These are phyloP conservation scores for Diaporthe nobilis DNA, from an alignment of 2,329 filamentous ascomycete species.

Conservation along the genomic window DNA sequence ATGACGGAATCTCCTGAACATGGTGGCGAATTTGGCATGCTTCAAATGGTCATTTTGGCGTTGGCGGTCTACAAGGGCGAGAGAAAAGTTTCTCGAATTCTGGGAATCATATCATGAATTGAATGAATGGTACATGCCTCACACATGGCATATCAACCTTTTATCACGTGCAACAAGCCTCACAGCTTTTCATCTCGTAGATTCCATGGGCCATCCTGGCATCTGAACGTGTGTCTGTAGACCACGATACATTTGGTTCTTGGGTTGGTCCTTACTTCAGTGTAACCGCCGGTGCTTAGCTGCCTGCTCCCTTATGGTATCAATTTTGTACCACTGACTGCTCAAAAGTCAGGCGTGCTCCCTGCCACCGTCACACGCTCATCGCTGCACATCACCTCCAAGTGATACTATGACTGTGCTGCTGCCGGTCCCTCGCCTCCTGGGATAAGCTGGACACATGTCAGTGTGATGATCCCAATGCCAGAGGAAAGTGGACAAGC, in stretches of 20 bases:
- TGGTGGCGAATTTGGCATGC: slow-evolving; percentile 8
- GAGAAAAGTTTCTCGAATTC: not conserved
- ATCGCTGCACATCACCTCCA: not conserved
- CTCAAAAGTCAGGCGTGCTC: not conserved
- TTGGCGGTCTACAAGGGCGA: slow-evolving; percentile 15
- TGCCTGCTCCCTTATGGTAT: slow-evolving; percentile 1
- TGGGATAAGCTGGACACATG: slow-evolving; percentile 74
- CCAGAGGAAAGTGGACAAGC: slow-evolving; percentile 1
- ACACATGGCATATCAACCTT: not conserved
- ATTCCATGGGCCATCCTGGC: not conserved
- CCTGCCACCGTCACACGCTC: not conserved
- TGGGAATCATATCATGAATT: slow-evolving; percentile 19
- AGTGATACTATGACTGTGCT: slow-evolving; percentile 45
- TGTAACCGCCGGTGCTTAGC: not conserved
- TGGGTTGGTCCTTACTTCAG: not conserved
- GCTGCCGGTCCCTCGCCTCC: slow-evolving; percentile 78
- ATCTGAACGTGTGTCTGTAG: not conserved
- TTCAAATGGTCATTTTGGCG: slow-evolving; percentile 31
- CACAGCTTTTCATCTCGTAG: not conserved
- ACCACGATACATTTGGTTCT: not conserved
- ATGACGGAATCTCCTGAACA: slow-evolving; percentile 2
- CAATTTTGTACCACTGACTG: not conserved
- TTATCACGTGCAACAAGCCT: not conserved
- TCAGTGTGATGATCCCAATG: slow-evolving; percentile 38
- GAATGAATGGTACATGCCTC: slow-evolving; percentile 1